Conservation (phyloP, 306 rosid species). For the Pyrus betulifolia region DNA sequence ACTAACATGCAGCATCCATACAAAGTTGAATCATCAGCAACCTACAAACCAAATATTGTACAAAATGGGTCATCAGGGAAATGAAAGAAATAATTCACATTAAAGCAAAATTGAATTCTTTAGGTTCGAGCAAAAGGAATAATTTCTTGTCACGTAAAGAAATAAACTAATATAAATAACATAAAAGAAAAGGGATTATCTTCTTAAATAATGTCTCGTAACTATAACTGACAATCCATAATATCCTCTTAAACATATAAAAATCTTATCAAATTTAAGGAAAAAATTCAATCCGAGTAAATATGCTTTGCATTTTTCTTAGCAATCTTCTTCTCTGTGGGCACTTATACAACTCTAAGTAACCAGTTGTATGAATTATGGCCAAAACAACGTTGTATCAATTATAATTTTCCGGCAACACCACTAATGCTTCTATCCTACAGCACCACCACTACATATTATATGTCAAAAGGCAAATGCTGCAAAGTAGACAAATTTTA, state of each 20-base stretch:
- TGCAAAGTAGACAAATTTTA: not conserved
- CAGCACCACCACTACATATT: not conserved
- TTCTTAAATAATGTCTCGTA: not conserved
- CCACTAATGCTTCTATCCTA: not conserved
- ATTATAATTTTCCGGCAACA: not conserved
- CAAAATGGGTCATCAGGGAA: slow-evolving; percentile 5
- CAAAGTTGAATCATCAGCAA: slow-evolving; percentile 89
- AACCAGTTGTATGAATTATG: not conserved
- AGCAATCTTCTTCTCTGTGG: not conserved
- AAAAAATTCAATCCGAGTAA: not conserved
- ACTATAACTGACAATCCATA: not conserved
- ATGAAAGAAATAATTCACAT: not conserved
- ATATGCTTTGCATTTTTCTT: not conserved
- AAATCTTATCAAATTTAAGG: not conserved
- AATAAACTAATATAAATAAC: not conserved
- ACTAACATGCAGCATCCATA: slow-evolving; percentile 96
- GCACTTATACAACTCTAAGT: not conserved
- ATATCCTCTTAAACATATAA: not conserved
- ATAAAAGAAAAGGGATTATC: not conserved
- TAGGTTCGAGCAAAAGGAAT: not conserved
- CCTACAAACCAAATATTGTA: slow-evolving; percentile 38
- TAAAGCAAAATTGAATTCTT: not conserved
- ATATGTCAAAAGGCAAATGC: not conserved
- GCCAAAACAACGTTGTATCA: too few relatives aligned
- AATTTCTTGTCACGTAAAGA: not conserved